These are phyloP conservation scores for Trichomonas tenax DNA, from an alignment of 208 protist genomes.

Conservation along the genomic window DNA sequence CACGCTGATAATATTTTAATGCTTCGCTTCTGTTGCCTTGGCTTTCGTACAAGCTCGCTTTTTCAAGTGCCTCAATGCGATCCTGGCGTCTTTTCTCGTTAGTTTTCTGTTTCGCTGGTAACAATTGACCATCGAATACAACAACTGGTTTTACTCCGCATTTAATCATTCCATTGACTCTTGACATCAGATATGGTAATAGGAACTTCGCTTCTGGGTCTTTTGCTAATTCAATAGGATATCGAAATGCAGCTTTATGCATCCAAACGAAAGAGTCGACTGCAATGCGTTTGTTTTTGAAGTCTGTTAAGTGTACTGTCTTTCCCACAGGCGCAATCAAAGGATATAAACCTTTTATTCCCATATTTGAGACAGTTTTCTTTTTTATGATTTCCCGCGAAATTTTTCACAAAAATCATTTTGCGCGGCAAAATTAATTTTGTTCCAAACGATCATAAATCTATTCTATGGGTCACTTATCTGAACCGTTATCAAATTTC, in stretches of 20 bases:
- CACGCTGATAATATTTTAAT: slow-evolving; percentile 46
- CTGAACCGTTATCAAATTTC: too few species aligned
- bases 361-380: slow-evolving; percentile 48
- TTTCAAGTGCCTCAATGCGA: not conserved
- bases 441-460: too few species aligned
- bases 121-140: slow-evolving; percentile 66
- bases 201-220: slow-evolving; percentile 31
- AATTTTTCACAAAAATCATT: too few species aligned
- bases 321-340: not conserved
- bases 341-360: slow-evolving; percentile 52
- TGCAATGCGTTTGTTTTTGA: slow-evolving; percentile 45
- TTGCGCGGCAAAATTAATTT: too few species aligned
- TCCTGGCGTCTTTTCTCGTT: slow-evolving; percentile 46
- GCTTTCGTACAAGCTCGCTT: not conserved
- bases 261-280: slow-evolving; percentile 63
- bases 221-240: slow-evolving; percentile 47
- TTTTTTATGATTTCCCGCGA: not conserved
- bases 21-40: slow-evolving; percentile 46
- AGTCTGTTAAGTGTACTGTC: slow-evolving; percentile 38
- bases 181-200: slow-evolving; percentile 46
- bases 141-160: slow-evolving; percentile 55
- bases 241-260: slow-evolving; percentile 52
- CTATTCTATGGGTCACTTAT: too few species aligned
- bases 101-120: slow-evolving; percentile 58
- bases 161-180: slow-evolving; percentile 50